Conservation (phyloP, 352 stramenopile genomes). For the Pythium graminicola region DNA sequence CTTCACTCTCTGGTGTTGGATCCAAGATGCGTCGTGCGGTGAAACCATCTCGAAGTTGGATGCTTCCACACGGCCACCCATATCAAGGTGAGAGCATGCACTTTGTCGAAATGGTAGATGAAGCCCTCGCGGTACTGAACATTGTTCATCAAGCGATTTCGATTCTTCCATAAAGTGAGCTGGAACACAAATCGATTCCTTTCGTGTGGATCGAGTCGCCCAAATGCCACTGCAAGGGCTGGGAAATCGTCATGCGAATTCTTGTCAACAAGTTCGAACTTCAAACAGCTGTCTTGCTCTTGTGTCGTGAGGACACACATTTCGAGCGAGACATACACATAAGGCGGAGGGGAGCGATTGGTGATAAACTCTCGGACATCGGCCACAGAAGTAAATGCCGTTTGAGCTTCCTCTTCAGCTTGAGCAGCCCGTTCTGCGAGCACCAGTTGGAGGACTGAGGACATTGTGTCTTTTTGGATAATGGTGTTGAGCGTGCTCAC, state of each 20-base stretch:
- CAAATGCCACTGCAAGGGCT: background rate
- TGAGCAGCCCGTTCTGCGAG: slow-evolving; percentile 5
- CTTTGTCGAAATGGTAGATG: slow-evolving; percentile 1
- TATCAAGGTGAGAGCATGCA: background rate
- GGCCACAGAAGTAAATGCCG: background rate
- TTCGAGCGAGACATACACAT: background rate
- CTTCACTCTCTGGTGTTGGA: no score
- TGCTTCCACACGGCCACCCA: slow-evolving; percentile 1
- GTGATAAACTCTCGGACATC: slow-evolving; percentile 1
- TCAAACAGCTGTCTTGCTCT: slow-evolving; percentile 5
- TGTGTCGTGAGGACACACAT: slow-evolving; percentile 2
- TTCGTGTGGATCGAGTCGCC: background rate
- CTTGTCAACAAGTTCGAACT: slow-evolving; percentile 2
- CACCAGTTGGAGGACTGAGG: slow-evolving; percentile 1
- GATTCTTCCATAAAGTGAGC: slow-evolving; percentile 3
- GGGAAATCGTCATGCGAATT: background rate
- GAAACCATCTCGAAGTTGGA: slow-evolving; percentile 4
- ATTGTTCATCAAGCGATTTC: background rate
- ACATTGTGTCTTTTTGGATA: background rate
- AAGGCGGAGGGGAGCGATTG: background rate
- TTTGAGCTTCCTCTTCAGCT: background rate
- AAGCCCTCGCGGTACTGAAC: slow-evolving; percentile 5
- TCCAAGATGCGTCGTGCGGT: background rate
- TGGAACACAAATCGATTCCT: slow-evolving; percentile 5
- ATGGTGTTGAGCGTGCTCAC: no score